Evolutionary conservation across 805 yeast genomes (phyloP).

Genomic region (Tetrapisispora nanseiensis): DNA sequence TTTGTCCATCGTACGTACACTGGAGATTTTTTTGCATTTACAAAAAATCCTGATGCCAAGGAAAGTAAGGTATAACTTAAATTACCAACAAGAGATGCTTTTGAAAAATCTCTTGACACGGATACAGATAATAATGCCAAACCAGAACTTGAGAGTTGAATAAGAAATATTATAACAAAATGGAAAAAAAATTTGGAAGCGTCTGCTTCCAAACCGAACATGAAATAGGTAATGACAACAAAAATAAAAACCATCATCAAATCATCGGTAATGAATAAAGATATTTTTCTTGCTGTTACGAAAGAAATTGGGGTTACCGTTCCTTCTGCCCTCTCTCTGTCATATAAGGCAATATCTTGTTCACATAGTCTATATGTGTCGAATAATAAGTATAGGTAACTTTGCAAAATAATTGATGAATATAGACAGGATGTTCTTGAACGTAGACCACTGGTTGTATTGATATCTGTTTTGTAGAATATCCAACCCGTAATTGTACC

Average conservation of each 20-base stretch:
- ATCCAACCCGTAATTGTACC: slow-evolving; percentile 70
- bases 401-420: slow-evolving; percentile 43
- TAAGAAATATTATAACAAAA: slow-evolving; percentile 49
- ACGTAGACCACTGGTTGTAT: slow-evolving; percentile 47
- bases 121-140: slow-evolving; percentile 36
- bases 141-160: slow-evolving; percentile 35
- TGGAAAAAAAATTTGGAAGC: slow-evolving; percentile 49
- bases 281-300: slow-evolving; percentile 52
- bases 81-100: slow-evolving; percentile 53
- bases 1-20: slow-evolving; percentile 82
- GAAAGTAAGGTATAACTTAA: slow-evolving; percentile 60
- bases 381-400: slow-evolving; percentile 45
- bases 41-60: slow-evolving; percentile 74
- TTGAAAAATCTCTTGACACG: slow-evolving; percentile 48
- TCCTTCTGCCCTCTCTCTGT: slow-evolving; percentile 63
- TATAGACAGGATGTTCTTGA: slow-evolving; percentile 46
- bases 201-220: slow-evolving; percentile 58
- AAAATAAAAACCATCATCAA: slow-evolving; percentile 50
- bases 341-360: slow-evolving; percentile 44
- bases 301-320: slow-evolving; percentile 61
- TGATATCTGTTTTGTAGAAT: slow-evolving; percentile 45
- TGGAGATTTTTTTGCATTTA: slow-evolving; percentile 63
- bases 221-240: slow-evolving; percentile 56
- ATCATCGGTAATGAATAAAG: slow-evolving; percentile 62
- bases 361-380: slow-evolving; percentile 51